Evolutionary conservation across 164 flowering plant genomes (phyloP).

Genomic region (Vitis amurensis): DNA sequence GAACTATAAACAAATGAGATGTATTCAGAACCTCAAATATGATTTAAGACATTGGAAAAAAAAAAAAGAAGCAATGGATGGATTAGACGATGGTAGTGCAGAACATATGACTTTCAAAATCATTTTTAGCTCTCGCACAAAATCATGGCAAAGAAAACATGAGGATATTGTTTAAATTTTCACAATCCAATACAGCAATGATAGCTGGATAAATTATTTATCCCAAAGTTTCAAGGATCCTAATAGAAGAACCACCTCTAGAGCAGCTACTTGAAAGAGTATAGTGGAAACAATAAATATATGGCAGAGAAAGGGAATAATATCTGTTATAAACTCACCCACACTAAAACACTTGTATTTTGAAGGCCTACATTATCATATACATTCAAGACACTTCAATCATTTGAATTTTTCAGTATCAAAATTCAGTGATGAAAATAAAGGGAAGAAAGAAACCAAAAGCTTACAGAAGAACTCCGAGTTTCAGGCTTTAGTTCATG

Average conservation of each 20-base stretch:
- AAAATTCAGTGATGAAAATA: too few species aligned
- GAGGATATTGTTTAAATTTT: not conserved
- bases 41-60: too few species aligned
- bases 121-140: not conserved
- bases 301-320: not conserved
- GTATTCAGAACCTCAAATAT: too few species aligned
- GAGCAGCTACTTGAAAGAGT: not conserved
- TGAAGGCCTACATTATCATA: too few species aligned
- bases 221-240: not conserved
- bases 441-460: slow-evolving; percentile 1
- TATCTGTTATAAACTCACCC: not conserved
- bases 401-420: too few species aligned
- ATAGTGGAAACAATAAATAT: not conserved
- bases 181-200: not conserved
- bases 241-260: not conserved
- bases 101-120: not conserved
- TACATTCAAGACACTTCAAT: too few species aligned
- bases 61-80: too few species aligned
- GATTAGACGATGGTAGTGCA: not conserved
- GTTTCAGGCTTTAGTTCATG: slow-evolving; percentile 47
- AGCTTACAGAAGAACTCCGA: slow-evolving; percentile 70
- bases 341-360: not conserved
- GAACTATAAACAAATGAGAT: too few species aligned
- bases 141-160: not conserved
- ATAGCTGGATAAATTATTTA: not conserved